Base-by-base conservation (phyloP, 176 grass and related monocot genomes). In the Tillandsia leiboldiana region DNA sequence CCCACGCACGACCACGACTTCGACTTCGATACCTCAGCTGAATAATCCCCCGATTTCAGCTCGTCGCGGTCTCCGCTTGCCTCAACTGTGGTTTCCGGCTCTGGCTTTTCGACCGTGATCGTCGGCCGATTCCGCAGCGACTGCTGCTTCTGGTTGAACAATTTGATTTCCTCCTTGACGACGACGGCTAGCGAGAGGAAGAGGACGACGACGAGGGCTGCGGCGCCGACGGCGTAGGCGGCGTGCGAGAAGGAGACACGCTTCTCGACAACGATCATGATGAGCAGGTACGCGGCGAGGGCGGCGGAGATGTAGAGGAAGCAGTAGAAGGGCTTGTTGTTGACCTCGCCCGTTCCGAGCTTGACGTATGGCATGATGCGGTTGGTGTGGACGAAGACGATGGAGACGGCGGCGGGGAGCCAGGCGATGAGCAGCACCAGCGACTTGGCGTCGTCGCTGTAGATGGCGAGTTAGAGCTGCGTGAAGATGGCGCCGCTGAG, bases 291-390 rank as follows among this genome's bases (percentile, higher is more conserved):
- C 1, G 20, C 1, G 10, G 84, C 88, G 7, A 91, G 79, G 65
- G 76, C 88, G 53, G 82, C 73, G 81, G 88, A 87, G 59, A 85
- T 78, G 76, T 91, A 91, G 12, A 91, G 88, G 84, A 91, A 91
- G 79, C 79, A 80, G 79, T 24, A 91, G 82, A 91, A 91, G 15
- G 80, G n/a, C 67, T 70, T 73, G 24, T 1, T 24, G 1, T 24
- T 1, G 24, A 24, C 1, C 24, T 24, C 24, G 1, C 24, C 20
- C 20, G 20, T 20, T 20, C 20, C 0, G 20, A 20, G 20, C 20
- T 20, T 20, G 20, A 20, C 20, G 20, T 20, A 20, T 20, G 20
- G 20, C 24, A 91, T 87, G 81, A 91, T 73, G 26, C 88, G 84
- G 10, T 87, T 65, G 9, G 84, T 91, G 75, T 78, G 76, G 26